A percentile compares a stretch with the other conserved stretches of the same genome.
phyloP scores from a whole-genome alignment of 169 alveolate genomes.

The Amoebophrya sp. region DNA sequence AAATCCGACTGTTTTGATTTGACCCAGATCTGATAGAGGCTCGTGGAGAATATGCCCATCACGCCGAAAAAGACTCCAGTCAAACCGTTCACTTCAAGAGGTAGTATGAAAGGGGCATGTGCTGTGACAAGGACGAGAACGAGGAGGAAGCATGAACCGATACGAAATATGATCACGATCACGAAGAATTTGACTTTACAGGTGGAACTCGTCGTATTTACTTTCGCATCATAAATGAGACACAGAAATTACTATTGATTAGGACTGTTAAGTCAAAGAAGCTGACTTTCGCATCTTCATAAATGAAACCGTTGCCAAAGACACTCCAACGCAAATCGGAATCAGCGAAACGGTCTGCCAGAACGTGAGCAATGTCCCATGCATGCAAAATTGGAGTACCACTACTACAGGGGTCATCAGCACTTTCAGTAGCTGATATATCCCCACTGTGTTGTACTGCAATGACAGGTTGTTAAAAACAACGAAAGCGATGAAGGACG shows the following conservation, averaged over 20 bases:
- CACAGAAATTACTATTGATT: no score
- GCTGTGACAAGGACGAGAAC: no score
- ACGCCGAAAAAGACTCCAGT: conserved; percentile 37
- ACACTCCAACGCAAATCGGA: conserved; percentile 32
- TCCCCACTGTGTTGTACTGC: conserved; percentile 38
- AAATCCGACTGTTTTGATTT: conserved; percentile 27
- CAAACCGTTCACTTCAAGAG: conserved; percentile 28
- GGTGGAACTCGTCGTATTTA: no score
- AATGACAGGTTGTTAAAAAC: conserved; percentile 37
- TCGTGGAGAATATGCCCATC: conserved; percentile 27
- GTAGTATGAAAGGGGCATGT: no score
- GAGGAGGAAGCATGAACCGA: no score
- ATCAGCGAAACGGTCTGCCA: conserved; percentile 27
- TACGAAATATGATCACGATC: no score
- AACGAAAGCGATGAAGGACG: conserved; percentile 23
- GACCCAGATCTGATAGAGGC: conserved; percentile 40
- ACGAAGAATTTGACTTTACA: no score
- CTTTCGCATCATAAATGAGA: no score
- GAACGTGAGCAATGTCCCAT: conserved; percentile 23
- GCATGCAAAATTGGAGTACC: neutral
- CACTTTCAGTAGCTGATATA: conserved; percentile 37
- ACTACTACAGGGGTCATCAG: conserved; percentile 33
- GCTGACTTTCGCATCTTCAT: no score
- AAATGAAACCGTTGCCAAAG: conserved; percentile 37
- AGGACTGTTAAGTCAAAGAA: no score